Evolutionary conservation across 768 basidiomycete species (phyloP).

Genomic region (Mycena rosella): DNA sequence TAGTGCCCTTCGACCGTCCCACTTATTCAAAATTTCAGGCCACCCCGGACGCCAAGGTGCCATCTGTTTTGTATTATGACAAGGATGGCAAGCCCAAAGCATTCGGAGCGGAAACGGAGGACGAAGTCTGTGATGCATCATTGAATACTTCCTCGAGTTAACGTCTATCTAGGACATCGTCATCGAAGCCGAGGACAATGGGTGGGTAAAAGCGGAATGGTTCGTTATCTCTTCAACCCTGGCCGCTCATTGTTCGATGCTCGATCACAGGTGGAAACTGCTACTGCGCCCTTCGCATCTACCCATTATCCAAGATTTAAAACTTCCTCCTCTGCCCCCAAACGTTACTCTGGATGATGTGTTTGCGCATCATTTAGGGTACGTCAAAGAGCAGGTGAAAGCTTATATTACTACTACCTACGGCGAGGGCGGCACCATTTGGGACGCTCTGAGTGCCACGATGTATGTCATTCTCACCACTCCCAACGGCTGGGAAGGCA

Average conservation of each 20-base stretch:
- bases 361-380: conserved; percentile 34
- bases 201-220: conserved; percentile 30
- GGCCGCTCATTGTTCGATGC: background rate
- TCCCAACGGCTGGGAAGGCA: conserved; percentile 42
- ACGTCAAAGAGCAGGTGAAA: conserved; percentile 36
- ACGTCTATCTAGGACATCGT: conserved; percentile 15
- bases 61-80: conserved; percentile 40
- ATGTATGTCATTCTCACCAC: conserved; percentile 39
- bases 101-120: conserved; percentile 38
- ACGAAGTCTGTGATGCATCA: conserved; percentile 17
- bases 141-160: background rate
- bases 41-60: conserved; percentile 39
- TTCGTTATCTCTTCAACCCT: background rate
- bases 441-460: conserved; percentile 31
- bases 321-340: conserved; percentile 32
- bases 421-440: conserved; percentile 30
- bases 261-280: conserved; percentile 34
- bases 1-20: too few relatives aligned
- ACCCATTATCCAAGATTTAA: conserved; percentile 35
- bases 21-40: conserved; percentile 20
- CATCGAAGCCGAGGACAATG: conserved; percentile 31
- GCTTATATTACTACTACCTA: conserved; percentile 33
- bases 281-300: conserved; percentile 37
- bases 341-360: conserved; percentile 33
- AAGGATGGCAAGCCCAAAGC: conserved; percentile 26